phyloP scores from a whole-genome alignment of 768 basidiomycete genomes.

The Cystobasidium tubakii region DNA sequence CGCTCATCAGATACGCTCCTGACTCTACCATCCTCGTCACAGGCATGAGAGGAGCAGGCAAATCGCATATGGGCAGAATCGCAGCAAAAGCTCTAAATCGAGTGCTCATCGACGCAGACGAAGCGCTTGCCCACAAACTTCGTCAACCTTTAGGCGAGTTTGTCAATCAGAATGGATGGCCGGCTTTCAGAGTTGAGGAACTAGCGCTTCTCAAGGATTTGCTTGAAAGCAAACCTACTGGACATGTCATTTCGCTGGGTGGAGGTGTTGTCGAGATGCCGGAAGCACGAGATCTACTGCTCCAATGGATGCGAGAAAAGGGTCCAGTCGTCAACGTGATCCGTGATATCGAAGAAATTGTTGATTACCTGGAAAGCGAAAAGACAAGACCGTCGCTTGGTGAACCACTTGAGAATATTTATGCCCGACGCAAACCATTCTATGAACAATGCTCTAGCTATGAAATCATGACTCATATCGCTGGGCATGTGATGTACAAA shows the following conservation, averaged over 20 bases:
- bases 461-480: slow-evolving; percentile 72
- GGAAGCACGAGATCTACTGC: slow-evolving; percentile 65
- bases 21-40: slow-evolving; percentile 60
- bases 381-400: slow-evolving; percentile 77
- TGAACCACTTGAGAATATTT: slow-evolving; percentile 79
- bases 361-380: slow-evolving; percentile 71
- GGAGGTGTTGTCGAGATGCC: slow-evolving; percentile 89
- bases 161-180: slow-evolving; percentile 79
- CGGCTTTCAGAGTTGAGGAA: slow-evolving; percentile 79
- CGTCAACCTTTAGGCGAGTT: slow-evolving; percentile 55
- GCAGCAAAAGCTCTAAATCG: slow-evolving; percentile 69
- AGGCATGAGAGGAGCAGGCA: slow-evolving; percentile 96
- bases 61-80: slow-evolving; percentile 75
- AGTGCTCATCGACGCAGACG: slow-evolving; percentile 77
- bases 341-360: slow-evolving; percentile 65
- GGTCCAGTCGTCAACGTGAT: slow-evolving; percentile 73
- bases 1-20: slow-evolving; percentile 52
- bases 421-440: slow-evolving; percentile 74
- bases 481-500: slow-evolving; percentile 27
- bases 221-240: slow-evolving; percentile 56
- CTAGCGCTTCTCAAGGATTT: slow-evolving; percentile 63
- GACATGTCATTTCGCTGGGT: slow-evolving; percentile 79
- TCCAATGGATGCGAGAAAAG: slow-evolving; percentile 56
- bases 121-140: slow-evolving; percentile 63
- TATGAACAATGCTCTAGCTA: slow-evolving; percentile 73